Conservation (phyloP, 352 stramenopile genomes). For the Phytophthora melonis region DNA sequence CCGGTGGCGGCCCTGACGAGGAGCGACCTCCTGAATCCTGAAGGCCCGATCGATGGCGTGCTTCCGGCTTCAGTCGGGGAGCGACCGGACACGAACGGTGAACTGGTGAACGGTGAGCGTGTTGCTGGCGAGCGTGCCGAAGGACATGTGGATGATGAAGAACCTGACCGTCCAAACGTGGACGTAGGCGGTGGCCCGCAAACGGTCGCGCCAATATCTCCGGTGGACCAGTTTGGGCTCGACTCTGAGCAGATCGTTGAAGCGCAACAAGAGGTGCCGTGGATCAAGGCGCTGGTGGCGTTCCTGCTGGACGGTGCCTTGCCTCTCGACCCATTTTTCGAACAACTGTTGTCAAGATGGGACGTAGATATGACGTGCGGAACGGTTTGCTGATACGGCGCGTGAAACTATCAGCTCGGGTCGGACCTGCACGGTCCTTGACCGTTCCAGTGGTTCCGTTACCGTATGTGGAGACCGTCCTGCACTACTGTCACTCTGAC, state of each 20-base stretch:
- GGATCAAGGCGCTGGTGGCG: conserved; percentile 4
- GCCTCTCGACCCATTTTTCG: conserved; percentile 6
- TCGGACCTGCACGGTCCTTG: background rate
- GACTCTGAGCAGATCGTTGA: background rate
- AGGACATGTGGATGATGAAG: background rate
- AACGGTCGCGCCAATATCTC: background rate
- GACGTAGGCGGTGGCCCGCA: background rate
- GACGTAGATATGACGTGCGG: background rate
- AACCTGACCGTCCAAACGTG: background rate
- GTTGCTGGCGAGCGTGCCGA: too few relatives aligned
- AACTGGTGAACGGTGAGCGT: too few relatives aligned
- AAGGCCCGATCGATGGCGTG: too few relatives aligned
- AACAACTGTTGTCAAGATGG: background rate
- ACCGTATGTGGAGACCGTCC: conserved; percentile 13
- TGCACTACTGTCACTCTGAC: conserved; percentile 18
- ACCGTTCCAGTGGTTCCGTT: conserved; percentile 5
- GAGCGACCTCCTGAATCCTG: background rate
- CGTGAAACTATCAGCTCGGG: conserved; percentile 1
- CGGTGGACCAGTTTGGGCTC: background rate
- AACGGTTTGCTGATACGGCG: conserved; percentile 7
- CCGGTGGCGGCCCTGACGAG: background rate
- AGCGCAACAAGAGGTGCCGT: background rate
- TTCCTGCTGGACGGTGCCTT: conserved; percentile 9
- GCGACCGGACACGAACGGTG: background rate
- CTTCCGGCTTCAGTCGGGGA: background rate